Conservation (phyloP, 805 yeast species). For the Myxozyma sirexii region DNA sequence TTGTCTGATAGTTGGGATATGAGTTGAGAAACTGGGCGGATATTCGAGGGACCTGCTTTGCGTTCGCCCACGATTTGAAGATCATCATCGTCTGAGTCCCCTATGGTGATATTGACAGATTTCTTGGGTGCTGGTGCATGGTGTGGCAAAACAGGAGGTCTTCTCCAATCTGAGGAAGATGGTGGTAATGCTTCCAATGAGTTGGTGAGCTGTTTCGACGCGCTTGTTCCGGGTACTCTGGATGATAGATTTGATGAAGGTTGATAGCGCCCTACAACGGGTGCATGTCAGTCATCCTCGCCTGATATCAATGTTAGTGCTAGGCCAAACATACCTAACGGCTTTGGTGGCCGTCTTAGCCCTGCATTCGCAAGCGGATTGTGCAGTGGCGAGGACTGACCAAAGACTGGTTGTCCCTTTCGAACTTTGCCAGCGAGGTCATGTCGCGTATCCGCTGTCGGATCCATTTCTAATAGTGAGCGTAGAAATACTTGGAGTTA, state of each 20-base stretch:
- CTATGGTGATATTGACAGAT: neutral
- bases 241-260: constrained; percentile 10
- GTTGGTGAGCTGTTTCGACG: neutral
- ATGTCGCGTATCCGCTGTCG: neutral
- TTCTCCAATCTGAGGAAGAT: constrained; percentile 14
- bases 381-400: constrained; percentile 20
- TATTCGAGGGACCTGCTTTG: neutral
- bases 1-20: neutral
- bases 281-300: neutral
- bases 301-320: neutral
- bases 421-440: neutral
- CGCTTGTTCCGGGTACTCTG: neutral
- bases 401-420: constrained; percentile 14
- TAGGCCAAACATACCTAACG: constrained; percentile 1
- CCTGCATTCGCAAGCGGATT: constrained; percentile 24
- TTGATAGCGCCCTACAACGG: constrained; percentile 4
- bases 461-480: neutral
- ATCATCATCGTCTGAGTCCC: constrained; percentile 6
- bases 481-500: too few species aligned
- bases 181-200: constrained; percentile 31
- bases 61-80: constrained; percentile 4
- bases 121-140: neutral
- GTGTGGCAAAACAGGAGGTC: neutral
- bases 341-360: constrained; percentile 4
- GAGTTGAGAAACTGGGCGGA: neutral